phyloP scores from a whole-genome alignment of 768 basidiomycete species.

The Dioszegia crocea region DNA sequence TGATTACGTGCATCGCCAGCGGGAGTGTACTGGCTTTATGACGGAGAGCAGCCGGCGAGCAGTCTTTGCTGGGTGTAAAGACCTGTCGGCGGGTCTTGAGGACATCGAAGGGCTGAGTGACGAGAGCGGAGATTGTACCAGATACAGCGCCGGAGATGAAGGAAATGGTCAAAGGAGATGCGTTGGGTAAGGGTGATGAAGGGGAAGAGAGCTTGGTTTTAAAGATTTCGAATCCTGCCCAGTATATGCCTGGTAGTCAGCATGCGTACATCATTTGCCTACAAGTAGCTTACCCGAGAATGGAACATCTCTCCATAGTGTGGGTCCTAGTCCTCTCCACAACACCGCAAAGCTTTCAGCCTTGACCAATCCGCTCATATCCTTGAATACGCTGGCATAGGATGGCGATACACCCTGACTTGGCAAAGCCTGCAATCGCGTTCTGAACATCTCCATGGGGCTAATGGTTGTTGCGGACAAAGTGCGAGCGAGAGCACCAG shows the following conservation, averaged over 20 bases:
- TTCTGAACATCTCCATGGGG: conserved; percentile 49
- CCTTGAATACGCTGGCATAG: conserved; percentile 40
- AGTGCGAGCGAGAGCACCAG: conserved; percentile 78
- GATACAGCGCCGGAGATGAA: conserved; percentile 88
- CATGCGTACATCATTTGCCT: neutral
- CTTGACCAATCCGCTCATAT: conserved; percentile 61
- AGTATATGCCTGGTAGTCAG: conserved; percentile 60
- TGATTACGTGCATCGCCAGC: conserved; percentile 65
- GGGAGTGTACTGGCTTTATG: conserved; percentile 58
- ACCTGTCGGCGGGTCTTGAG: conserved; percentile 92
- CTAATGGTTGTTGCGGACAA: conserved; percentile 61
- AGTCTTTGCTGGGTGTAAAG: conserved; percentile 44
- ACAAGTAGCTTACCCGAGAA: conserved; percentile 65
- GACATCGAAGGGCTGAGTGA: conserved; percentile 95
- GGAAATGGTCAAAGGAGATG: conserved; percentile 60
- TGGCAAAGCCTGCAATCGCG: conserved; percentile 45
- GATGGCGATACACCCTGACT: conserved; percentile 41
- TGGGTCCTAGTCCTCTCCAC: conserved; percentile 87
- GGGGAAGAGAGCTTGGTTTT: conserved; percentile 63
- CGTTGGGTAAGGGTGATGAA: conserved; percentile 42
- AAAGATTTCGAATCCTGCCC: conserved; percentile 86
- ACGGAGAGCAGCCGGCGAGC: conserved; percentile 30
- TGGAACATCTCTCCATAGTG: conserved; percentile 94
- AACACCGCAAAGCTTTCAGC: conserved; percentile 65
- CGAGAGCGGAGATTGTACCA: conserved; percentile 73